These are phyloP conservation scores for Neonectria punicea DNA, from an alignment of 2,329 filamentous ascomycete genomes.

Conservation along the genomic window DNA sequence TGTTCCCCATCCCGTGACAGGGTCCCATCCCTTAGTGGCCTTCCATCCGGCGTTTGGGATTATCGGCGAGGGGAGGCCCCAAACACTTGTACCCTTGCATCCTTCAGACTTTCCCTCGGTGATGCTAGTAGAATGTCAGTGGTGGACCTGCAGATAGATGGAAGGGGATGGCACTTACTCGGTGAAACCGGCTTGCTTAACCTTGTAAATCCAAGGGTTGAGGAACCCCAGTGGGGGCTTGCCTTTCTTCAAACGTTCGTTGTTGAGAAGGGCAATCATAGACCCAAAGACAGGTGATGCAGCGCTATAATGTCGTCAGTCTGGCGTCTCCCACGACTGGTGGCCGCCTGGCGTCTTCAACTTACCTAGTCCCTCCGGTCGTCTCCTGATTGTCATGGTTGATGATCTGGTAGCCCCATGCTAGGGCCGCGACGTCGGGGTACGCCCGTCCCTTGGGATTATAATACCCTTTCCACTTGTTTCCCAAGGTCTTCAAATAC, in stretches of 20 bases:
- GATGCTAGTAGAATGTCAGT: slow-evolving; percentile 42
- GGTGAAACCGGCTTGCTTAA: slow-evolving; percentile 46
- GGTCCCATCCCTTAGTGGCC: slow-evolving; percentile 50
- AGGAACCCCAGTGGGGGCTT: slow-evolving; percentile 66
- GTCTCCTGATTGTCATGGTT: slow-evolving; percentile 41
- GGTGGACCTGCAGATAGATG: slow-evolving; percentile 6
- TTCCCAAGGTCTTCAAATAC: slow-evolving; percentile 56
- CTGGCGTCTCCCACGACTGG: neutral
- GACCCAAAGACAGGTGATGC: slow-evolving; percentile 71
- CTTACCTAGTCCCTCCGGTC: slow-evolving; percentile 49
- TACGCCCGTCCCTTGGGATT: slow-evolving; percentile 64
- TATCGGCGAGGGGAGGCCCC: slow-evolving; percentile 39
- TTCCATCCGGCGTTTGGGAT: slow-evolving; percentile 44
- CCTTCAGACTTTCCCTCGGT: slow-evolving; percentile 48
- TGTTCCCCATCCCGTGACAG: slow-evolving; percentile 56
- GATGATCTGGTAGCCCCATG: slow-evolving; percentile 46
- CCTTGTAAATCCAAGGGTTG: slow-evolving; percentile 69
- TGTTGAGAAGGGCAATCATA: slow-evolving; percentile 73
- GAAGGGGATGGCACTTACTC: slow-evolving; percentile 45
- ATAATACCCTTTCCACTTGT: slow-evolving; percentile 60
- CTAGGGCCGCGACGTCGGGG: slow-evolving; percentile 71
- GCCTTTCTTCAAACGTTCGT: slow-evolving; percentile 65
- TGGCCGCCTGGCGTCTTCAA: neutral
- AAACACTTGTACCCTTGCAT: slow-evolving; percentile 44
- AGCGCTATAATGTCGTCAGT: slow-evolving; percentile 52